Evolutionary conservation across 2,329 filamentous ascomycete genomes (phyloP).

Genomic region (Niveomyces coronatus): DNA sequence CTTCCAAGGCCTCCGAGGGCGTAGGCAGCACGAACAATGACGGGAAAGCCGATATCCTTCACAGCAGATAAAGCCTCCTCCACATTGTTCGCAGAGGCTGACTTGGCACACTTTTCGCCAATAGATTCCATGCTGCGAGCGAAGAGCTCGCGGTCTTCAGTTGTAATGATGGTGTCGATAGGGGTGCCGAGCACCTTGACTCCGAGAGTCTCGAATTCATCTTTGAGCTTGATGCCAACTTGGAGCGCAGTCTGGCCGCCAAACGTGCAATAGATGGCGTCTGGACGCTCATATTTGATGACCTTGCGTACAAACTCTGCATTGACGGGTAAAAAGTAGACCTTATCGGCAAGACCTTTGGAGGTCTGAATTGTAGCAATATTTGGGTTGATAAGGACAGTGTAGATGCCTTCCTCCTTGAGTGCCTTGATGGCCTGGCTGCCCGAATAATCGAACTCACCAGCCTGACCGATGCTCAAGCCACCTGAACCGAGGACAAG

Average conservation of each 20-base stretch:
- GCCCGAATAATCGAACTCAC: slow-evolving; percentile 98
- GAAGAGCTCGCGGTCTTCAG: slow-evolving; percentile 94
- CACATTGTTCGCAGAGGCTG: slow-evolving; percentile 78
- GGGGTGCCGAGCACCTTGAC: slow-evolving; percentile 93
- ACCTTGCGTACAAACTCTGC: slow-evolving; percentile 97
- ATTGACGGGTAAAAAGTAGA: slow-evolving; percentile 96
- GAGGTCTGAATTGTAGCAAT: slow-evolving; percentile 98
- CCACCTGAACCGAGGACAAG: slow-evolving; percentile 90
- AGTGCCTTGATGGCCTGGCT: slow-evolving; percentile 97
- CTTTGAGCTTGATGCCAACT: slow-evolving; percentile 94
- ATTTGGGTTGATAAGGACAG: slow-evolving; percentile 96
- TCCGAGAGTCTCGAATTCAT: slow-evolving; percentile 86
- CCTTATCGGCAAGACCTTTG: slow-evolving; percentile 94
- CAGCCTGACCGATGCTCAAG: slow-evolving; percentile 93
- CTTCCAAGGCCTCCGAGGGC: slow-evolving; percentile 90
- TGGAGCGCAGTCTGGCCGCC: slow-evolving; percentile 95
- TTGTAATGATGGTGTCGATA: slow-evolving; percentile 97
- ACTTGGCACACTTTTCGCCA: slow-evolving; percentile 95
- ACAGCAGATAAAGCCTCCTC: slow-evolving; percentile 85
- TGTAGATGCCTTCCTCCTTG: slow-evolving; percentile 97
- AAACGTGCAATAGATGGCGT: slow-evolving; percentile 96
- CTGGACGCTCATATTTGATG: slow-evolving; percentile 85
- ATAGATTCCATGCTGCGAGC: slow-evolving; percentile 98
- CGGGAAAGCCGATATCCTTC: slow-evolving; percentile 86
- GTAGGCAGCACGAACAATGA: slow-evolving; percentile 94